These are phyloP conservation scores for Zopfochytrium polystomum DNA, from an alignment of 371 early-diverging fungal genomes.

Conservation along the genomic window DNA sequence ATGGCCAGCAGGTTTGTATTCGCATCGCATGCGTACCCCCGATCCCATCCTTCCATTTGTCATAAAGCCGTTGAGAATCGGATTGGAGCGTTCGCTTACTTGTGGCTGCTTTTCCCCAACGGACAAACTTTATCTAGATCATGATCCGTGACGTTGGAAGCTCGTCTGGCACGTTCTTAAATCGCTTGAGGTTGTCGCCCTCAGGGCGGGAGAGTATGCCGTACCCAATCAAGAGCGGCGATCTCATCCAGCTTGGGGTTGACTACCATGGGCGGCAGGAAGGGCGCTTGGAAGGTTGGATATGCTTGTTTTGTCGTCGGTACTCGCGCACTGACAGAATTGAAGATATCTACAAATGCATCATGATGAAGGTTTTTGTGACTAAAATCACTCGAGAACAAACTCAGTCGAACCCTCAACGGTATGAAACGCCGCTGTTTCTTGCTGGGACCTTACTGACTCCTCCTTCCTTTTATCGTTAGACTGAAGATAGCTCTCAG, in stretches of 20 bases:
- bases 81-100: conserved; percentile 1
- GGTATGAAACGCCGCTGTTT: not conserved
- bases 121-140: conserved; percentile 1
- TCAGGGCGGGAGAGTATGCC: conserved; percentile 73
- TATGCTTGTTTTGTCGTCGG: no score
- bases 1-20: conserved; percentile 64
- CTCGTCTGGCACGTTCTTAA: conserved; percentile 89
- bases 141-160: conserved; percentile 76
- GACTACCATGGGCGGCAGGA: conserved; percentile 86
- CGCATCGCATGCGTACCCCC: no score
- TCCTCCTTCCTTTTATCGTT: not conserved
- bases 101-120: not conserved
- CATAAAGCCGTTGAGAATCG: conserved; percentile 33
- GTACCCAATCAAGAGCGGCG: conserved; percentile 74
- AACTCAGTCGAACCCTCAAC: not conserved
- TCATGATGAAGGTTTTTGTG: conserved; percentile 23
- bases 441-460: not conserved
- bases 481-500: conserved; percentile 22
- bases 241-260: conserved; percentile 86
- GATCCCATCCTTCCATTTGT: no score
- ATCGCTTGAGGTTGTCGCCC: conserved; percentile 75
- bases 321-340: not conserved
- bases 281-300: conserved; percentile 50
- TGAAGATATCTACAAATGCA: conserved; percentile 37
- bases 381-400: not conserved